These are phyloP conservation scores for Neolentinus lepideus DNA, from an alignment of 1,284 basidiomycete species.

Conservation along the genomic window DNA sequence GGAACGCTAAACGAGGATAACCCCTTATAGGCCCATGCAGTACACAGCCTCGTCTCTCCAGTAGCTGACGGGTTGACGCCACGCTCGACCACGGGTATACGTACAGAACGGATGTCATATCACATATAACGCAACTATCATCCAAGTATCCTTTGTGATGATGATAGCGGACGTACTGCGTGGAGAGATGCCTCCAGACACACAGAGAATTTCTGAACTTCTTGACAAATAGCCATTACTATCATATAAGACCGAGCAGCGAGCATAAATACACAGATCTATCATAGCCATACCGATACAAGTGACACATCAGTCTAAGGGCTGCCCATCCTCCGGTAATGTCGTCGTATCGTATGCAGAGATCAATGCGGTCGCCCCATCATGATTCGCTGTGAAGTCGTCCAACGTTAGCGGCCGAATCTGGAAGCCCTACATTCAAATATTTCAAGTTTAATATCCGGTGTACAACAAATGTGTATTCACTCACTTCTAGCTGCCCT, in stretches of 20 bases:
- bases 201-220: no score
- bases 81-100: slow-evolving; percentile 21
- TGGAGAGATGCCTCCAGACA: no score
- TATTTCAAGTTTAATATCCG: background rate
- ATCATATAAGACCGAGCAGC: no score
- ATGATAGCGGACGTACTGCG: no score
- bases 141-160: slow-evolving; percentile 28
- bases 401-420: background rate
- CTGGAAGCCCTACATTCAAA: slow-evolving; percentile 1
- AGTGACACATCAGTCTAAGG: background rate
- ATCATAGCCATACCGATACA: background rate
- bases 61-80: slow-evolving; percentile 14
- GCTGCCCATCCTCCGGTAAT: background rate
- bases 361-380: background rate
- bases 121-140: slow-evolving; percentile 28
- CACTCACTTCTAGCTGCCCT: background rate
- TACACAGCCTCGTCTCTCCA: slow-evolving; percentile 13
- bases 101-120: slow-evolving; percentile 27
- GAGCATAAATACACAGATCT: background rate
- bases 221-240: no score
- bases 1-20: no score
- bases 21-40: no score
- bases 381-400: background rate
- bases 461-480: no score
- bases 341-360: background rate